Base-by-base conservation (phyloP, 345 rosid species). In the Gossypium bickii region DNA sequence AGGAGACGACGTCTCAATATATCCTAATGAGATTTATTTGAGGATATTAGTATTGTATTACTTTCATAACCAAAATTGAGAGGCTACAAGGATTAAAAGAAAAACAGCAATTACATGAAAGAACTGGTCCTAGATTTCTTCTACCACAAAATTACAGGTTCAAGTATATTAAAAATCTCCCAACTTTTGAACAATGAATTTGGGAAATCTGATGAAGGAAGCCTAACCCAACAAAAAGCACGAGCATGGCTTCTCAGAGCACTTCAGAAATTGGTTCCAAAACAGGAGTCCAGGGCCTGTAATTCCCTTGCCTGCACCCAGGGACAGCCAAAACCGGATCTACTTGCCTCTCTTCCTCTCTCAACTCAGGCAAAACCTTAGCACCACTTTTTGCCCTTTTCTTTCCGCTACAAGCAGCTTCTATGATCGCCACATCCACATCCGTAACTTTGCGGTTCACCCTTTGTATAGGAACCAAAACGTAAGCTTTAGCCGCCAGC, bases 231-330 rank as follows among this genome's bases (percentile, higher is more conserved):
- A 12, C 3, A 29, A 71, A 56, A 38, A 71, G 11, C n/a, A 38
- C 7, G 63, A 13, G 34, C 24, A 18, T n/a, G 58, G 22, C 18
- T 53, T 53, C 58, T 53, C 22, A 53, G 24, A 55, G 9, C 59
- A 55, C 59, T 55, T 55, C 59, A 55, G 74, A 72, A 57, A 85
- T 85, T 56, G 88, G 60, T 64, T 83, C 84, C 75, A 85, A 74
- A 2, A 79, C 83, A 2, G 85, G 88, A 55, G 71, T 79, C 85
- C 86, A 81, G n/a, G 48, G 74, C 65, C 57, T 66, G 8, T 11
- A 67, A 53, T 71, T 78, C 73, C 65, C 71, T 27, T 53, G 47
- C 60, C 72, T 13, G 59, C 24, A 55, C 24, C 24, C 59, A 55
- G 9, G 59, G 22, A 8, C 59, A 20, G 59, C 68, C 57, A 71